phyloP scores from a whole-genome alignment of 2,329 filamentous ascomycete genomes.

The Aspergillus sp. region DNA sequence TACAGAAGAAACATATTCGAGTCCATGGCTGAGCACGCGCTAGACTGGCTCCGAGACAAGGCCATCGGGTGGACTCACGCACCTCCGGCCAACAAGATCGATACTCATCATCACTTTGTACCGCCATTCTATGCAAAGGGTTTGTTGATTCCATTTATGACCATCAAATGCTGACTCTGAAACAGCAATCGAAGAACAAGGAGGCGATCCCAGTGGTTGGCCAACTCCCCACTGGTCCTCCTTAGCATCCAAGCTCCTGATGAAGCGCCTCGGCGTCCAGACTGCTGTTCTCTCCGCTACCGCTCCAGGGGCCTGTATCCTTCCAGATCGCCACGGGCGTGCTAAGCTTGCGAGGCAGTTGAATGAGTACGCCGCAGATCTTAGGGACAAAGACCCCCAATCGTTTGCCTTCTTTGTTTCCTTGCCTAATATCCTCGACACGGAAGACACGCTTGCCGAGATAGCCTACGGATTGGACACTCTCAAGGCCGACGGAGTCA shows the following conservation, averaged over 20 bases:
- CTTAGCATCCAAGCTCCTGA: slow-evolving; percentile 13
- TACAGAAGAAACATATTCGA: not conserved
- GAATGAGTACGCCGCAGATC: slow-evolving; percentile 1
- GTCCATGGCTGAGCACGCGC: slow-evolving; percentile 6
- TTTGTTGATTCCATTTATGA: not conserved
- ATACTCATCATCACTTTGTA: slow-evolving; percentile 25
- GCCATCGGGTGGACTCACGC: slow-evolving; percentile 15
- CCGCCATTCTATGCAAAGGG: slow-evolving; percentile 23
- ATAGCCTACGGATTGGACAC: slow-evolving; percentile 12
- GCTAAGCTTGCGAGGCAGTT: not conserved
- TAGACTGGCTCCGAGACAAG: slow-evolving; percentile 20
- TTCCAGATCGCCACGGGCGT: not conserved
- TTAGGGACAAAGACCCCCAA: slow-evolving; percentile 7
- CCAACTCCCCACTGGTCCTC: slow-evolving; percentile 18
- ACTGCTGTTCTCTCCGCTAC: slow-evolving; percentile 12
- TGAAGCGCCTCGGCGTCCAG: slow-evolving; percentile 15
- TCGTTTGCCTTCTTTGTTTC: slow-evolving; percentile 15
- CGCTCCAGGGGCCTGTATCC: slow-evolving; percentile 13
- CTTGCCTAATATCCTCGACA: slow-evolving; percentile 10
- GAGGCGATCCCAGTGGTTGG: slow-evolving; percentile 23
- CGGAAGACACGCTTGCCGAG: slow-evolving; percentile 6
- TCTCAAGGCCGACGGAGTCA: slow-evolving; percentile 44
- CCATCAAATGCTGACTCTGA: not conserved
- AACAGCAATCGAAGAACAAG: slow-evolving; percentile 18
- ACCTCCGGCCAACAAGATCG: slow-evolving; percentile 22